phyloP scores from a whole-genome alignment of 2,329 filamentous ascomycete genomes.

The Paecilomyces dactylethromorphus region DNA sequence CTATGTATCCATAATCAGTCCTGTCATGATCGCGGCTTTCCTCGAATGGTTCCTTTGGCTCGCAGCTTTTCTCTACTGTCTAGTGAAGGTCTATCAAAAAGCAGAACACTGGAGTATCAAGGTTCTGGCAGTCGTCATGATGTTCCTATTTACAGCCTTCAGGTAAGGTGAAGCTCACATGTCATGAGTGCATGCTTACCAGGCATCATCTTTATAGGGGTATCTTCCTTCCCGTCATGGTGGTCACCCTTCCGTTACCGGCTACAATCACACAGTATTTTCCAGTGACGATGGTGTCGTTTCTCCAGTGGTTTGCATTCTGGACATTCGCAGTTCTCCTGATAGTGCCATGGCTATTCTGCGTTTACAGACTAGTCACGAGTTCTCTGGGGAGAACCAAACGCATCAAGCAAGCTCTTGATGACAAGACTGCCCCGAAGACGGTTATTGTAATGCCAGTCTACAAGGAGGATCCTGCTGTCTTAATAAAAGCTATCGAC shows the following conservation, averaged over 20 bases:
- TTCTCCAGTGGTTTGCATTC: conserved; percentile 92
- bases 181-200: conserved; percentile 5
- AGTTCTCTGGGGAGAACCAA: conserved; percentile 76
- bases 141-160: conserved; percentile 64
- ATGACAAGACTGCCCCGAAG: conserved; percentile 82
- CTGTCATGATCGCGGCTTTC: conserved; percentile 75
- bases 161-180: conserved; percentile 48
- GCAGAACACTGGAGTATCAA: conserved; percentile 82
- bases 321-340: conserved; percentile 84
- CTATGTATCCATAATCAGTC: conserved; percentile 73
- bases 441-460: conserved; percentile 96
- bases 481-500: conserved; percentile 78
- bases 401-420: conserved; percentile 74
- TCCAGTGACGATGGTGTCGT: conserved; percentile 59
- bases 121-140: conserved; percentile 69
- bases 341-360: conserved; percentile 86
- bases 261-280: conserved; percentile 64
- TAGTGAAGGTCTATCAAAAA: conserved; percentile 81
- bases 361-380: conserved; percentile 83
- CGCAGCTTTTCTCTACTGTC: conserved; percentile 86
- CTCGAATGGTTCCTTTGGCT: conserved; percentile 95
- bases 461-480: conserved; percentile 82
- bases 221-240: conserved; percentile 88
- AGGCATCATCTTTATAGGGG: conserved; percentile 42
- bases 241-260: conserved; percentile 84